Evolutionary conservation across 495 filamentous ascomycete genomes (phyloP), one percentile per base, ranked within the genome.

Genomic region (Hypoxylon trugodes): DNA sequence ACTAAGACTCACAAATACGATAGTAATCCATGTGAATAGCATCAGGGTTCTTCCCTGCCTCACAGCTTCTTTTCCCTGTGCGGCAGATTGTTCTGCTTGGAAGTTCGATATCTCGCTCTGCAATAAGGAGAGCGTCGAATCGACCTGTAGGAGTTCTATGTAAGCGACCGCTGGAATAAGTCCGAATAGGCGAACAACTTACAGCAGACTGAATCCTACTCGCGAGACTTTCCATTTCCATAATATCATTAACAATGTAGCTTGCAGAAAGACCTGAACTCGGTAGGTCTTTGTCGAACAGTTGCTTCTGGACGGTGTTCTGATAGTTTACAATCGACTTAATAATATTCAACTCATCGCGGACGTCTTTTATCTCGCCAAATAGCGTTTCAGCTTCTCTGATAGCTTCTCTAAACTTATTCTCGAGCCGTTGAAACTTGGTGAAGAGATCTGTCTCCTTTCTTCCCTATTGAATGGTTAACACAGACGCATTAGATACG

Each of bases 121-220:
- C n/a, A 56, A n/a, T 18, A 56, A 56, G 13, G 52, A 36, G 7
- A 56, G 52, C 18, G 52, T 46, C 3, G 52, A 56, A 56, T 46
- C n/a, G 21, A 56, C 52, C 52, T 56, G 13, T 3, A 37, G 7
- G 26, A 12, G 19, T 46, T 25, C 1, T 15, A 21, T 30, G 10
- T 54, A 42, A 42, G 36, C 13, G 8, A 25, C 4, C 42, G 22
- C 21, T 13, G 42, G 30, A n/a, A 30, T 21, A n/a, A 21, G 33
- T 32, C 6, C 12, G 5, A 42, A 33, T 24, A 45, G 19, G 9
- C 9, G 12, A 35, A 36, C 32, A 56, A 36, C 52, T 45, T 18
- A 37, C 52, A 37, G 26, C 16, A 37, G 28, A 16, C 26, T 56
- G 52, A 35, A 56, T 46, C 30, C 40, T 56, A 36, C n/a, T 45